Evolutionary conservation across 345 rosid species (phyloP), one percentile per base, ranked within the genome.

Genomic region (Corchorus capsularis): DNA sequence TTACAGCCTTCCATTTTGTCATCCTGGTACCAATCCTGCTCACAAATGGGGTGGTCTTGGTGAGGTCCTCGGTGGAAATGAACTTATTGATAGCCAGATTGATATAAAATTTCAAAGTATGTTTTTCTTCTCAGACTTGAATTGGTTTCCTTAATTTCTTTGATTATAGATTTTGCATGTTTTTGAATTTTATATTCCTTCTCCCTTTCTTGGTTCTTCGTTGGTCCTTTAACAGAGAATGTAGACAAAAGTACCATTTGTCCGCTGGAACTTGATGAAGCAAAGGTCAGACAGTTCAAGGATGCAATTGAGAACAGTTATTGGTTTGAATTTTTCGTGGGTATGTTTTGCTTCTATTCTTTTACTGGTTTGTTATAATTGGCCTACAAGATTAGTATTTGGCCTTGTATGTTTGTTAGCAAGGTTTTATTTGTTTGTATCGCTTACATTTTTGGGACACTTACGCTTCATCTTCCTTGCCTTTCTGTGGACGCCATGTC

Each of bases 31-130:
- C 22, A 85, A 83, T 81, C 79, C 88, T 56, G 87, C 89, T 69
- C 99, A 96, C 86, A 96, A 96, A 83, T 96, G 98, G 99, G 99
- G 97, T 83, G 99, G 98, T 61, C 98, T 96, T 80, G 99, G 98
- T 76, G 99, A 96, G 86, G 99, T 94, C 82, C 90, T 96, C 14
- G 99, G 99, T 84, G 99, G 99, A 77, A 96, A 96, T 82, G 99
- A 96, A 80, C 98, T 96, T 77, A 94, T 96, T 74, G 99, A 94
- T 82, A 94, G 99, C 83, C 87, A 87, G 82, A 85, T 94, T 61
- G 87, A 89, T 56, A 86, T 96, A 34, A 96, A 94, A 81, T 96
- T 90, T 85, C 80, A 17, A 89, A 92, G 99, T 96, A 88, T 20
- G 94, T 15, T 84, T 50, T 66, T n/a, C 53, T 67, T 75, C 54